Base-by-base conservation (phyloP, 2,329 filamentous ascomycete species). In the Aspergillus alliaceus region DNA sequence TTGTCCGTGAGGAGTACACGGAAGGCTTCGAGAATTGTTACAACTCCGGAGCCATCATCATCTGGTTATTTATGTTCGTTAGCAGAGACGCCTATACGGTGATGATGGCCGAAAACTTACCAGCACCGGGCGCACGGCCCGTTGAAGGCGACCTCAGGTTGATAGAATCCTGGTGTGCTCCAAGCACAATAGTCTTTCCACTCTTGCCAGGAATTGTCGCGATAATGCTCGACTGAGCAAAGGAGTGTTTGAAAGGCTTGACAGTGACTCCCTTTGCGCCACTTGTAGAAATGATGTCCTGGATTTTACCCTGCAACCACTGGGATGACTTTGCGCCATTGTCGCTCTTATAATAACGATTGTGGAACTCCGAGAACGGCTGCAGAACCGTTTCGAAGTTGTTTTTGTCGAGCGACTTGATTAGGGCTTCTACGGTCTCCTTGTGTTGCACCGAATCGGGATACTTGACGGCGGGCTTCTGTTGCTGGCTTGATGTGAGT, bases 31-130 rank as follows among this genome's bases (percentile, higher is more conserved):
- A 53, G 40, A 20, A 47, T 35, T 1, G 51, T 47, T 6, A 53
- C 51, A 22, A 53, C 51, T 8, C 51, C 51, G 4, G 51, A 53
- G 6, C 51, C 51, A 37, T 53, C 31, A 20, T 53, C 51, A 31
- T 53, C 51, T 53, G 4, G 11, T 5, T 9, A 12, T n/a, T 7
- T 4, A 6, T 2, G 3, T 22, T 18, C 4, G 14, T 44, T 44
- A 44, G 24, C 15, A 18, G 15, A 18, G 18, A 2, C 14, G 8
- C 1, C 1, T 14, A 12, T 20, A 32, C 12, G 9, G 7, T 20
- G 3, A 2, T 18, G 27, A 18, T 20, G 22, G 8, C 15, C 15
- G 6, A 11, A 9, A 4, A 46, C 51, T 29, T 6, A 53, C 51
- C 51, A 18, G 51, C 51, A 29, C 51, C 51, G 3, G 51, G 51